Conservation (phyloP, 2,329 filamentous ascomycete genomes). For the Trichoderma pleuroti region DNA sequence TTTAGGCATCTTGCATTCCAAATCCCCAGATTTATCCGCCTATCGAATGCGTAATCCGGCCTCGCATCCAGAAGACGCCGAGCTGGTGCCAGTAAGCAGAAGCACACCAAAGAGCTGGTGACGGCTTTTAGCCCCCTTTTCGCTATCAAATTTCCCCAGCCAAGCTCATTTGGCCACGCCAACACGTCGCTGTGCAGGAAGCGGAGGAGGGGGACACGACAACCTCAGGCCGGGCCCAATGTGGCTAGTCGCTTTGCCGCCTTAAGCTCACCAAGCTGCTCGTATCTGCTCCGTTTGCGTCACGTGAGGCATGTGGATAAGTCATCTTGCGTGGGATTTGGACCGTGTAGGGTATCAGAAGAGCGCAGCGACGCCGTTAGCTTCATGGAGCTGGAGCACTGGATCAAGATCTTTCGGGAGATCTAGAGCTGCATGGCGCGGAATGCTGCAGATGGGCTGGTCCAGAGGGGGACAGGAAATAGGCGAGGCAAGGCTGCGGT, state of each 20-base stretch:
- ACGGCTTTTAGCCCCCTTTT: slow-evolving; percentile 16
- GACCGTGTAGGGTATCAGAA: slow-evolving; percentile 9
- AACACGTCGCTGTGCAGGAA: slow-evolving; percentile 19
- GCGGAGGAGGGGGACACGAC: slow-evolving; percentile 19
- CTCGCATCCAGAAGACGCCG: background rate
- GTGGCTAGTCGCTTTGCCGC: slow-evolving; percentile 12
- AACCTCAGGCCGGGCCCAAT: background rate
- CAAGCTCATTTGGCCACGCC: slow-evolving; percentile 15
- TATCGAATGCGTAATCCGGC: slow-evolving; percentile 12
- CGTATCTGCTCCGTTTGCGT: background rate
- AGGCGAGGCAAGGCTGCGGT: background rate
- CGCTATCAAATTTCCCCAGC: slow-evolving; percentile 18
- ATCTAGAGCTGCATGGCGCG: slow-evolving; percentile 13
- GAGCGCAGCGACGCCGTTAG: background rate
- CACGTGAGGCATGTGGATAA: slow-evolving; percentile 16
- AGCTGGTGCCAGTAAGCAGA: slow-evolving; percentile 11
- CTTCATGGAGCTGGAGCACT: background rate
- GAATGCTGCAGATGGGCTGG: background rate
- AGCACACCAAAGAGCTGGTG: slow-evolving; percentile 3
- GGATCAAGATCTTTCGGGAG: slow-evolving; percentile 10
- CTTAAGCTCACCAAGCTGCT: background rate
- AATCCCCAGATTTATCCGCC: background rate
- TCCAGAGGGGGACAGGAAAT: background rate
- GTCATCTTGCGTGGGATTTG: background rate
- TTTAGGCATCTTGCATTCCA: slow-evolving; percentile 10